phyloP scores from a whole-genome alignment of 495 filamentous ascomycete genomes.

The Cairneyella variabilis region DNA sequence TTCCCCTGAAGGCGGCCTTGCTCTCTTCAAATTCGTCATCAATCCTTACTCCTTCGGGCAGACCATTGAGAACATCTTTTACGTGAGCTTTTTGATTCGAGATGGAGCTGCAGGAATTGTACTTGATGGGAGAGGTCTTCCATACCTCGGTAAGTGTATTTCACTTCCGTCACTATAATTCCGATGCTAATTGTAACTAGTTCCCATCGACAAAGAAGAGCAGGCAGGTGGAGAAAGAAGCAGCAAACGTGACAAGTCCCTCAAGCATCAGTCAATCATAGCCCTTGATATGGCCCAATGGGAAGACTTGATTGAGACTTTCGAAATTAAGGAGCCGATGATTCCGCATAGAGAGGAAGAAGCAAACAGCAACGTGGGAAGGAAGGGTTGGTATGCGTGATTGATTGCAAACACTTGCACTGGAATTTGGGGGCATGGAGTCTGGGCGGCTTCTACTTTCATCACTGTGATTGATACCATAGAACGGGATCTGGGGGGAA shows the following conservation, averaged over 20 bases:
- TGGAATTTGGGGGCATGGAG: background rate
- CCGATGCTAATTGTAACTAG: too few relatives aligned
- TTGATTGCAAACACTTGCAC: conserved; percentile 3
- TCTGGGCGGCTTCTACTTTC: background rate
- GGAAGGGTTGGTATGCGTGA: conserved; percentile 76
- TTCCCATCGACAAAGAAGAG: conserved; percentile 12
- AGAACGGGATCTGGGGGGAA: background rate
- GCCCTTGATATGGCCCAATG: conserved; percentile 80
- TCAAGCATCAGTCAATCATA: conserved; percentile 78
- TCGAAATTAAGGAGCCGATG: conserved; percentile 69
- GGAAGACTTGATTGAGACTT: conserved; percentile 68
- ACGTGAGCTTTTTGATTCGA: conserved; percentile 87
- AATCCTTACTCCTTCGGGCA: conserved; percentile 91
- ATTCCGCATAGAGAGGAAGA: conserved; percentile 78
- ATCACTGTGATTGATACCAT: conserved; percentile 1
- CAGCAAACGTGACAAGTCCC: conserved; percentile 33
- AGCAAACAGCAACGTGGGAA: conserved; percentile 46
- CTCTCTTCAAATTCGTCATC: conserved; percentile 77
- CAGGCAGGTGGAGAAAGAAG: conserved; percentile 28
- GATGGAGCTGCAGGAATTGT: conserved; percentile 72
- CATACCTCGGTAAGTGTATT: conserved; percentile 59
- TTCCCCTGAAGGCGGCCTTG: conserved; percentile 59
- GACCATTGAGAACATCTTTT: conserved; percentile 96
- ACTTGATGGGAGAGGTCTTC: conserved; percentile 60
- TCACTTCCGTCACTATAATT: too few relatives aligned